Evolutionary conservation across 2,329 filamentous ascomycete genomes (phyloP).

Genomic region (Helotiales sp.): DNA sequence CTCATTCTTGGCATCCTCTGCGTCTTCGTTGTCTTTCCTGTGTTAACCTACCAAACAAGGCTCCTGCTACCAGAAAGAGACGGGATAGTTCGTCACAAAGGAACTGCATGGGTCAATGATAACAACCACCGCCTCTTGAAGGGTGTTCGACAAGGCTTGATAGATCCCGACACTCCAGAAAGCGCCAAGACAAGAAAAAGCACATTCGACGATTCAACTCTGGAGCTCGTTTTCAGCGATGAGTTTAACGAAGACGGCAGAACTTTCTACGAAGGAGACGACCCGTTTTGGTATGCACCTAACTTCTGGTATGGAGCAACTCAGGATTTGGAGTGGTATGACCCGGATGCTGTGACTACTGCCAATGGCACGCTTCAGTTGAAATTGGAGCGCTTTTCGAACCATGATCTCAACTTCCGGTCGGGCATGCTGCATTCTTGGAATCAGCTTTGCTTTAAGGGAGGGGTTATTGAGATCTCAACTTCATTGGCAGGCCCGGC

Average conservation of each 20-base stretch:
- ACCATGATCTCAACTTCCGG: conserved; percentile 52
- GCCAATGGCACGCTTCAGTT: conserved; percentile 52
- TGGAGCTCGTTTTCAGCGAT: conserved; percentile 59
- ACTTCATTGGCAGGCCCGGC: conserved; percentile 57
- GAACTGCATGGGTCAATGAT: conserved; percentile 52
- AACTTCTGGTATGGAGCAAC: conserved; percentile 62
- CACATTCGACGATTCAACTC: conserved; percentile 49
- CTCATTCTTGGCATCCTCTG: conserved; percentile 53
- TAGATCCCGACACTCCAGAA: conserved; percentile 57
- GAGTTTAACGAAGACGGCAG: conserved; percentile 59
- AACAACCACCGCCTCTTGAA: conserved; percentile 51
- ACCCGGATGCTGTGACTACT: conserved; percentile 55
- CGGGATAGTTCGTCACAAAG: conserved; percentile 11
- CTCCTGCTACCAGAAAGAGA: conserved; percentile 4
- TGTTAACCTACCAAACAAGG: conserved; percentile 50
- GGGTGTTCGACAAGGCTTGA: conserved; percentile 53
- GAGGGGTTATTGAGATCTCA: conserved; percentile 57
- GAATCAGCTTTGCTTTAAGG: conserved; percentile 61
- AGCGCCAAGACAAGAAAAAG: conserved; percentile 51
- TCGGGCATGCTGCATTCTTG: conserved; percentile 58
- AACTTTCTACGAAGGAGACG: conserved; percentile 61
- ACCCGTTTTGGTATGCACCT: conserved; percentile 58
- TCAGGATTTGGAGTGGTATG: conserved; percentile 48
- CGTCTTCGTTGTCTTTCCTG: conserved; percentile 56
- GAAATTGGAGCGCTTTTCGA: conserved; percentile 51